Conservation (phyloP, 352 stramenopile species). For the Phytophthora constricta region DNA sequence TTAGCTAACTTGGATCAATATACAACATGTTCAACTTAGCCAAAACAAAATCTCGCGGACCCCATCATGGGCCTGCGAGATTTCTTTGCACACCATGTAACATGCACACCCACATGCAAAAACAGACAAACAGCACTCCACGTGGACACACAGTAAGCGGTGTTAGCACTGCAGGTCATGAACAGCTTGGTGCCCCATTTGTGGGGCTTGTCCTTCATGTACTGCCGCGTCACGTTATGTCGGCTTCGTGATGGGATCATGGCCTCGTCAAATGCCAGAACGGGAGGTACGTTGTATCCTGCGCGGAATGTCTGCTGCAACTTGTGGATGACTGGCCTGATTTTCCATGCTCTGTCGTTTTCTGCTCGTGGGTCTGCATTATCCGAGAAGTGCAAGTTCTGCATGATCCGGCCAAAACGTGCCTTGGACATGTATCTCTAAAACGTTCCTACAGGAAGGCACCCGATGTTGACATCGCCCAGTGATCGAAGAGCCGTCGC, state of each 20-base stretch:
- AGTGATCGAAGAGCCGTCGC: constrained; percentile 12
- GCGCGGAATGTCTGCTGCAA: background rate
- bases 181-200: constrained; percentile 9
- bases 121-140: background rate
- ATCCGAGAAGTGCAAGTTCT: constrained; percentile 29
- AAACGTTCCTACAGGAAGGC: constrained; percentile 20
- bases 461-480: background rate
- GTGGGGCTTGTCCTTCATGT: constrained; percentile 10
- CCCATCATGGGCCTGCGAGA: background rate
- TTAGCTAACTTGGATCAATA: too few species aligned
- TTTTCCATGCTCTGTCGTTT: constrained; percentile 17
- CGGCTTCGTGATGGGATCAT: constrained; percentile 3
- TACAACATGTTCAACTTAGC: too few species aligned
- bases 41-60: background rate
- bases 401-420: constrained; percentile 12
- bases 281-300: constrained; percentile 6
- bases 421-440: constrained; percentile 18
- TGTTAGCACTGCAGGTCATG: constrained; percentile 10
- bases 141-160: constrained; percentile 5
- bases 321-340: background rate
- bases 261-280: background rate
- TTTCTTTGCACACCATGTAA: background rate
- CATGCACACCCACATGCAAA: background rate
- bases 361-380: constrained; percentile 1
- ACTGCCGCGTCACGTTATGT: too few species aligned